Base-by-base conservation (phyloP, 1,284 basidiomycete species). In the Exsudoporus floridanus region DNA sequence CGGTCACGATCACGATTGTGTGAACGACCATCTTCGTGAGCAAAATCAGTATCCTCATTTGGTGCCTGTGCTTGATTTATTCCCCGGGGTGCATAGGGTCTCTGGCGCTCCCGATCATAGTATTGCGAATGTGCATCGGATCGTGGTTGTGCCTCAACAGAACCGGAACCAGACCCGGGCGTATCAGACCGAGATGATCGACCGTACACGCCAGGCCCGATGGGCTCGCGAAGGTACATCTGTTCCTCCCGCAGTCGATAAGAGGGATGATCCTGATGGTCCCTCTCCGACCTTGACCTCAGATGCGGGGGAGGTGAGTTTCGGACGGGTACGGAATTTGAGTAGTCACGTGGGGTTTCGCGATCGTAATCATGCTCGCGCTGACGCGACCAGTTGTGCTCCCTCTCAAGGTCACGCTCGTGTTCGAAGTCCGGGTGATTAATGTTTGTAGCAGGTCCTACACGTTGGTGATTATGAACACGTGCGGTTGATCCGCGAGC, bases 391-490 rank as follows among this genome's bases (percentile, higher is more conserved):
- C 74, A 72, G 56, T 80, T 75, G 48, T 72, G 71, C 28, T 79
- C 77, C 40, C 68, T 67, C 40, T 69, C 70, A 8, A 70, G 54
- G 51, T 79, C 75, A 54, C 73, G 72, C 45, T 76, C 74, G 50
- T 74, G 70, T 40, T 80, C 76, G 52, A 75, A 69, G 47, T 78
- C 76, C 19, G 56, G 46, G 53, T 78, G 72, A 40, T 78, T 78
- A 38, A 84, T 76, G 59, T 78, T 81, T 25, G 81, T 76, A 7
- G 77, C 83, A 40, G 84, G 83, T 5, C 82, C 85, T 58, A 84
- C 63, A 54, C 83, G 81, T 69, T 86, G 86, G 66, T 88, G 86
- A 57, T 75, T 75, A 65, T 88, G 87, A 38, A 79, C 66, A 53
- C 74, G 73, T 51, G 64, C 49, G 25, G 59, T 51, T 73, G 56